Conservation (phyloP, 2,329 filamentous ascomycete genomes). For the Apiospora aurea region DNA sequence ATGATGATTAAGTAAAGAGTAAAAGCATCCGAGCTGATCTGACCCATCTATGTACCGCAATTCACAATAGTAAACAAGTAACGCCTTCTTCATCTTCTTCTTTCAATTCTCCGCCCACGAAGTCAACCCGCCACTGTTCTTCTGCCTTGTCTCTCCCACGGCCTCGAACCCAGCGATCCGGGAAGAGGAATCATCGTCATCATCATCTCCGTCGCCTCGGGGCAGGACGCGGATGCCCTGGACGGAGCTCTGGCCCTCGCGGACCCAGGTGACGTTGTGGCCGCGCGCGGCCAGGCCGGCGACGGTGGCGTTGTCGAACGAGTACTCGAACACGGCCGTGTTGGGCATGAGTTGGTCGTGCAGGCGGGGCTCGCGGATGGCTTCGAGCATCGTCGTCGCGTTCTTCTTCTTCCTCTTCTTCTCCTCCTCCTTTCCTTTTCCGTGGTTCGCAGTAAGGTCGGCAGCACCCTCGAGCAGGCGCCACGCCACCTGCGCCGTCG, state of each 20-base stretch:
- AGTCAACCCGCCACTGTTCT: slow-evolving; percentile 70
- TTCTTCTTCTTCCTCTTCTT: neutral
- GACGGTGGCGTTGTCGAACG: slow-evolving; percentile 70
- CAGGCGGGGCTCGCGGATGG: slow-evolving; percentile 71
- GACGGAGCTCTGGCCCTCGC: slow-evolving; percentile 69
- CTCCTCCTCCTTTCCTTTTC: too few relatives aligned
- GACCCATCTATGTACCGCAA: neutral
- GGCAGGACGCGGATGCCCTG: slow-evolving; percentile 69
- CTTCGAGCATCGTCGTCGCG: slow-evolving; percentile 53
- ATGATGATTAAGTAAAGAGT: neutral
- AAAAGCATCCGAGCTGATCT: neutral
- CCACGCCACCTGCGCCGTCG: slow-evolving; percentile 77
- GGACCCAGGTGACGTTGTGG: slow-evolving; percentile 76
- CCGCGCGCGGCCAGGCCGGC: slow-evolving; percentile 68
- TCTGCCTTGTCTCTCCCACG: slow-evolving; percentile 77
- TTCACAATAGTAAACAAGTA: neutral
- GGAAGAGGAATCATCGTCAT: too few relatives aligned
- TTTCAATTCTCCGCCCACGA: too few relatives aligned
- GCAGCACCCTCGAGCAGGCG: slow-evolving; percentile 70
- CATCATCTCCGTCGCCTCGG: slow-evolving; percentile 47
- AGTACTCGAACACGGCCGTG: slow-evolving; percentile 69
- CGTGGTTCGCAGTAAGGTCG: slow-evolving; percentile 39
- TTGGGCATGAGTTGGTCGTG: slow-evolving; percentile 87
- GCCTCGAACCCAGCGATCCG: slow-evolving; percentile 69
- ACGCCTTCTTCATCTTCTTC: too few relatives aligned